Percentiles rank a stretch among this genome's conserved stretches.
Evolutionary conservation across 345 rosid species (phyloP).

Genomic region (Melastoma malabathricum): DNA sequence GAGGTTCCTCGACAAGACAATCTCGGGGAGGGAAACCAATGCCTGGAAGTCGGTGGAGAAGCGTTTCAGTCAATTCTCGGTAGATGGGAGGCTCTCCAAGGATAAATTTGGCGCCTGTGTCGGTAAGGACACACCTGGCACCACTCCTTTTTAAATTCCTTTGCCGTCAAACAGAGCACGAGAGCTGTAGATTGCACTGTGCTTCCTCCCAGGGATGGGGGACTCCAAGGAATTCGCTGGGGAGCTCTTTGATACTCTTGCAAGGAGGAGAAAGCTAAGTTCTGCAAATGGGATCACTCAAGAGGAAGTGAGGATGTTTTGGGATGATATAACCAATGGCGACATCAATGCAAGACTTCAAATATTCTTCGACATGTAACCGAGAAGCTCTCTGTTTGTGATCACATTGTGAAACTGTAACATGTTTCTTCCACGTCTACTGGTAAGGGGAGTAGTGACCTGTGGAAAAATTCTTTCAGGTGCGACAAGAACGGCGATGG

Average conservation of each 20-base stretch:
- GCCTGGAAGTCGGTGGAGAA: constrained; percentile 76
- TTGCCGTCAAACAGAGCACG: background rate
- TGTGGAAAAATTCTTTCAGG: constrained; percentile 23
- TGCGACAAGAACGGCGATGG: constrained; percentile 98
- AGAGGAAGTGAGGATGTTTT: constrained; percentile 53
- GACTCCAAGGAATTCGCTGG: constrained; percentile 76
- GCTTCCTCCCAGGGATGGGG: constrained; percentile 49
- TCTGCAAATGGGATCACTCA: constrained; percentile 44
- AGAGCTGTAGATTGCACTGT: background rate
- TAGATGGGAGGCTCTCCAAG: constrained; percentile 34
- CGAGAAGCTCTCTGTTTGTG: background rate
- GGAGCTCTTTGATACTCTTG: constrained; percentile 68
- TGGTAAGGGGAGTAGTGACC: background rate
- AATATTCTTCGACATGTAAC: constrained; percentile 88
- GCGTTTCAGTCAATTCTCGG: constrained; percentile 54
- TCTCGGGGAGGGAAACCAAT: constrained; percentile 62
- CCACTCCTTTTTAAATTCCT: background rate
- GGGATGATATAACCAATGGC: constrained; percentile 77
- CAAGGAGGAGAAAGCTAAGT: constrained; percentile 45
- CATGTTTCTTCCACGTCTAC: background rate
- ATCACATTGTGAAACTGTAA: background rate
- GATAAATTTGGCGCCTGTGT: constrained; percentile 75
- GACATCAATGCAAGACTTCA: constrained; percentile 80
- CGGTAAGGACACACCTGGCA: constrained; percentile 22
- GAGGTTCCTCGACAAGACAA: constrained; percentile 65